These are phyloP conservation scores for Sporisorium iseilematis-ciliati DNA, from an alignment of 1,284 basidiomycete genomes.

Conservation along the genomic window DNA sequence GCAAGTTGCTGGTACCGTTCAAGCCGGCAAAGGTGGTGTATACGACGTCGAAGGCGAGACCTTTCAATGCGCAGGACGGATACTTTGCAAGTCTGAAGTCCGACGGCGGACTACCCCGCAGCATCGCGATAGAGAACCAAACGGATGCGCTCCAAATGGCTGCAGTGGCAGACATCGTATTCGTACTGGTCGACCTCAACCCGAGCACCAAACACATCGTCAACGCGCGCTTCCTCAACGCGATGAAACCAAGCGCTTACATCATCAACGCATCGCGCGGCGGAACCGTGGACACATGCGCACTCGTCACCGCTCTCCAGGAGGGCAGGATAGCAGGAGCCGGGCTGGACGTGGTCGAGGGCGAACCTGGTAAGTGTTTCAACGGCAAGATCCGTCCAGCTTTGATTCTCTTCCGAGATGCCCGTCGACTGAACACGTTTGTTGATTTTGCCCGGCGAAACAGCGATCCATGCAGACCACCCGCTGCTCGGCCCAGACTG, in stretches of 20 bases:
- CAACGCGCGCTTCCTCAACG: conserved; percentile 78
- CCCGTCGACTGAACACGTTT: conserved; percentile 5
- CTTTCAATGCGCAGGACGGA: conserved; percentile 39
- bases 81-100: conserved; percentile 45
- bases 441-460: not conserved
- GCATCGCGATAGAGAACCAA: conserved; percentile 49
- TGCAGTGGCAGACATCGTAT: conserved; percentile 46
- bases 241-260: conserved; percentile 78
- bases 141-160: conserved; percentile 51
- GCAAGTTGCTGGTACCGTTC: conserved; percentile 50
- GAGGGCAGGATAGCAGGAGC: conserved; percentile 88
- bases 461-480: conserved; percentile 78
- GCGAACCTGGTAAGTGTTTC: conserved; percentile 77
- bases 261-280: conserved; percentile 70
- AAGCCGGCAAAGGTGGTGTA: conserved; percentile 49
- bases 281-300: conserved; percentile 83
- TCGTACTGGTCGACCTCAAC: conserved; percentile 83
- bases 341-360: conserved; percentile 91
- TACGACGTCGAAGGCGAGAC: conserved; percentile 49
- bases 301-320: conserved; percentile 82
- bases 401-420: conserved; percentile 14
- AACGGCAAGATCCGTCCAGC: conserved; percentile 32
- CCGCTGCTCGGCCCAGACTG: conserved; percentile 75
- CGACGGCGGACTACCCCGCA: conserved; percentile 24
- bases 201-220: conserved; percentile 80